Evolutionary conservation across 164 flowering plant genomes (phyloP).

Genomic region (Chloranthus sessilifolius): DNA sequence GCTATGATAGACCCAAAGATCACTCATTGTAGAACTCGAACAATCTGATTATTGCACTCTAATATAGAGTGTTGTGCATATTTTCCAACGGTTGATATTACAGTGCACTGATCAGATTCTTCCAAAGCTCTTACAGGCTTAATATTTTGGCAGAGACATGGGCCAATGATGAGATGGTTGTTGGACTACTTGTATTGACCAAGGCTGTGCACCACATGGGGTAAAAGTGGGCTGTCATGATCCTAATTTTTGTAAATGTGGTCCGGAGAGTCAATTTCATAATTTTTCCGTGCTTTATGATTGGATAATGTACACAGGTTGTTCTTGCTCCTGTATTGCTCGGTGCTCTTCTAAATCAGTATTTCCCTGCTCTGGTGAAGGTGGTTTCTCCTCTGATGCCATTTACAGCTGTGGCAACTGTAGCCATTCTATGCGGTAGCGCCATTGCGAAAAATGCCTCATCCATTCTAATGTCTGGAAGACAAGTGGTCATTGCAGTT

Average conservation of each 20-base stretch:
- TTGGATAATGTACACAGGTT: conserved; percentile 34
- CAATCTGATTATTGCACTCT: too few species aligned
- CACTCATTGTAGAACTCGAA: too few species aligned
- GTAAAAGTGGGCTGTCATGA: too few species aligned
- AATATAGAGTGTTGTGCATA: too few species aligned
- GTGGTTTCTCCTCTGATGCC: conserved; percentile 82
- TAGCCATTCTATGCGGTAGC: conserved; percentile 76
- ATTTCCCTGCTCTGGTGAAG: conserved; percentile 58
- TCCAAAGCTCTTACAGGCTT: too few species aligned
- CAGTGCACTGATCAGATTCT: too few species aligned
- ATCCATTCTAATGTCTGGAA: conserved; percentile 69
- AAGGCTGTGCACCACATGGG: too few species aligned
- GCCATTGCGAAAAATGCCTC: conserved; percentile 83
- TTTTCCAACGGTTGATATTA: too few species aligned
- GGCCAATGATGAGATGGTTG: too few species aligned
- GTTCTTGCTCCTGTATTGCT: conserved; percentile 82
- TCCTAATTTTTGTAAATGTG: neutral
- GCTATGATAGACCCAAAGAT: too few species aligned
- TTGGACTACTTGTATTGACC: too few species aligned
- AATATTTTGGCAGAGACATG: too few species aligned
- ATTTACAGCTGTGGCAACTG: conserved; percentile 70
- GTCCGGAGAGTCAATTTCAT: neutral
- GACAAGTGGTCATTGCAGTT: conserved; percentile 62
- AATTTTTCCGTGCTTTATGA: neutral
- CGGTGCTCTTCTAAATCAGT: conserved; percentile 82